Base-by-base conservation (phyloP, 305 asterid genomes). In the Fraxinus sp. region DNA sequence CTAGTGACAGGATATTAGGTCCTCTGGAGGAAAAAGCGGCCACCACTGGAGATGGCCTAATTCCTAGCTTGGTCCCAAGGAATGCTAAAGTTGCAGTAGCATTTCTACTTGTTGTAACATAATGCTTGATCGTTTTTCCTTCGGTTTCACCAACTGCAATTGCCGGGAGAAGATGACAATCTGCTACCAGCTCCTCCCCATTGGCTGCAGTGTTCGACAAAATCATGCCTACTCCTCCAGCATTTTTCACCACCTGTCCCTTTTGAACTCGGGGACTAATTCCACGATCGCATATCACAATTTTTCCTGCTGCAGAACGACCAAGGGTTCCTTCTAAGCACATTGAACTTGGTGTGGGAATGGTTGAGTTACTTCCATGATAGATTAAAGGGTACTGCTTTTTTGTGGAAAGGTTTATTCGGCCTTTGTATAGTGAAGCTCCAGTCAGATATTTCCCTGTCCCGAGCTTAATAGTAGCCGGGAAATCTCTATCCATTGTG, bases 1-100 rank as follows among this genome's bases (percentile, higher is more conserved):
- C 99, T 7, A 91, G 85, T 0, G 97, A 90, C 10, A 94, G 87
- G 59, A 93, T 87, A 74, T 96, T 94, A 0, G 99, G 99, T 1
- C 99, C 99, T 64, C 99, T 78, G 6, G 99, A 94, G 1, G 98
- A 94, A 84, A 96, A 96, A 0, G 99, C 97, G 0, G 98, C 99
- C 84, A 96, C 99, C 14, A 94, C 94, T 0, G 98, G 99, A 3
- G 99, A 92, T 1, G 98, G 99, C 77, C 86, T 80, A 77, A 94
- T 78, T 2, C 90, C 87, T n/a, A 92, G n/a, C 83, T 92, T 91
- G 3, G 98, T 94, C 1, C 99, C 98, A 2, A 92, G 90, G 74
- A 94, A 94, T 6, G 87, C 85, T 6, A 96, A 85, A 0, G 94
- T 91, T 5, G 97, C 98, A 3, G 93, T 86, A 2, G 98, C 85